Evolutionary conservation across 2,329 filamentous ascomycete species (phyloP).

Genomic region (Pseudogymnoascus sp.): DNA sequence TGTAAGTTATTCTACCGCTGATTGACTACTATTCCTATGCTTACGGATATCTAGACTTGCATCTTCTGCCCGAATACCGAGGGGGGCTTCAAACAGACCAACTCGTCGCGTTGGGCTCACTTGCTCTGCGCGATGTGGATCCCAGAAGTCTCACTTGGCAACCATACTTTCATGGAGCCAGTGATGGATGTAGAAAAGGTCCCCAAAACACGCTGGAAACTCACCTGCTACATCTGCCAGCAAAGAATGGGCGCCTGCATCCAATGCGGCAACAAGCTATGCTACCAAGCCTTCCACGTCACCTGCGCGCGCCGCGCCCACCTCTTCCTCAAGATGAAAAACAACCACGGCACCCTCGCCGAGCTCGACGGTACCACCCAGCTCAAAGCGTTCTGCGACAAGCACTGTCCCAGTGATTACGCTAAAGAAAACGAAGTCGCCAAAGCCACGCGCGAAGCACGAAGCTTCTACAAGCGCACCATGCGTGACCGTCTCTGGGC

Average conservation of each 20-base stretch:
- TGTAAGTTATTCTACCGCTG: conserved; percentile 40
- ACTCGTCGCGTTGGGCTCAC: conserved; percentile 93
- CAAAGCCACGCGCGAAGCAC: conserved; percentile 70
- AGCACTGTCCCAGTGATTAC: conserved; percentile 86
- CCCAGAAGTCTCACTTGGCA: conserved; percentile 89
- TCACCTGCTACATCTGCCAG: conserved; percentile 92
- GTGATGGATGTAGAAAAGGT: conserved; percentile 98
- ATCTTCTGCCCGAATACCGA: conserved; percentile 98
- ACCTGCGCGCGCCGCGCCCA: conserved; percentile 85
- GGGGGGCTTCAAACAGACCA: conserved; percentile 97
- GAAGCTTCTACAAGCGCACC: conserved; percentile 78
- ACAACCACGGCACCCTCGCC: conserved; percentile 68
- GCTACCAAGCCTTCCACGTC: conserved; percentile 94
- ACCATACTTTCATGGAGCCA: conserved; percentile 95
- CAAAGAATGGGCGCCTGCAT: conserved; percentile 98
- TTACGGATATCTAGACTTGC: conserved; percentile 55
- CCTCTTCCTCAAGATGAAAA: conserved; percentile 94
- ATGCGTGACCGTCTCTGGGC: conserved; percentile 91
- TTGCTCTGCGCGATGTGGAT: conserved; percentile 97
- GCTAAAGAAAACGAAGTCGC: conserved; percentile 77
- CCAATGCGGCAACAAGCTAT: conserved; percentile 95
- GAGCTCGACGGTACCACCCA: conserved; percentile 72
- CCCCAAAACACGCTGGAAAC: conserved; percentile 85
- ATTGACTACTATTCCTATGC: conserved; percentile 1
- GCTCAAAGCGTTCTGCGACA: conserved; percentile 92